These are phyloP conservation scores for Chlamydomonas sp. DNA, from an alignment of 139 green algal species.

Conservation along the genomic window DNA sequence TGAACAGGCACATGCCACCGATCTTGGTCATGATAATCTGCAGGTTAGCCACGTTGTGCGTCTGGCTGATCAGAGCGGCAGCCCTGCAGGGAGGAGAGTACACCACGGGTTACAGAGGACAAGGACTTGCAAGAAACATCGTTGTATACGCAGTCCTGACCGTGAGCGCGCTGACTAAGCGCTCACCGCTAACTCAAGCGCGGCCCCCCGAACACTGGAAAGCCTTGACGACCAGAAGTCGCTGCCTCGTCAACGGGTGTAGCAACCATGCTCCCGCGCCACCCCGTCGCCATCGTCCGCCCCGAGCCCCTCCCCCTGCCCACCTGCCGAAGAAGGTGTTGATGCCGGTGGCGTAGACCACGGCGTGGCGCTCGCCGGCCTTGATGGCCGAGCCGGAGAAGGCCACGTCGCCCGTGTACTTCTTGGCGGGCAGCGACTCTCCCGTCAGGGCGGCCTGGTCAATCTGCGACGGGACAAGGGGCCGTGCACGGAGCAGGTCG, in stretches of 20 bases:
- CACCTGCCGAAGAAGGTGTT: slow-evolving; percentile 90
- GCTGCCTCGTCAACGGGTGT: background rate
- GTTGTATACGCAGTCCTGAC: background rate
- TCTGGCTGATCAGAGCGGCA: slow-evolving; percentile 77
- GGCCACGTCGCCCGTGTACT: slow-evolving; percentile 79
- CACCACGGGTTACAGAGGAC: background rate
- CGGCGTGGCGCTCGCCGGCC: slow-evolving; percentile 84
- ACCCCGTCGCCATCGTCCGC: too few species aligned
- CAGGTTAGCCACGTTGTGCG: slow-evolving; percentile 87
- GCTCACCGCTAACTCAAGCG: too few species aligned
- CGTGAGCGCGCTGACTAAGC: too few species aligned
- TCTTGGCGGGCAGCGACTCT: slow-evolving; percentile 90
- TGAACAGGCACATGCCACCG: slow-evolving; percentile 82
- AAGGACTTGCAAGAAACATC: background rate
- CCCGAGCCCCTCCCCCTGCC: background rate
- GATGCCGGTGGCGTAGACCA: slow-evolving; percentile 82
- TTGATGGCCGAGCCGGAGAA: slow-evolving; percentile 90
- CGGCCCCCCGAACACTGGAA: too few species aligned
- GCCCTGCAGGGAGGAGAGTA: slow-evolving; percentile 51
- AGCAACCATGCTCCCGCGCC: background rate
- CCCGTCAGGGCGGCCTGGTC: slow-evolving; percentile 89
- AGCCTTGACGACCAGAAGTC: background rate
- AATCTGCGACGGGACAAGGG: slow-evolving; percentile 55
- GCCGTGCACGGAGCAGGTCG: too few species aligned
- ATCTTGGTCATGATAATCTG: slow-evolving; percentile 91